A percentile compares a stretch with the other conserved stretches of the same genome.
Evolutionary conservation across 495 filamentous ascomycete species (phyloP).

Genomic region (Corynascus novoguineensis): DNA sequence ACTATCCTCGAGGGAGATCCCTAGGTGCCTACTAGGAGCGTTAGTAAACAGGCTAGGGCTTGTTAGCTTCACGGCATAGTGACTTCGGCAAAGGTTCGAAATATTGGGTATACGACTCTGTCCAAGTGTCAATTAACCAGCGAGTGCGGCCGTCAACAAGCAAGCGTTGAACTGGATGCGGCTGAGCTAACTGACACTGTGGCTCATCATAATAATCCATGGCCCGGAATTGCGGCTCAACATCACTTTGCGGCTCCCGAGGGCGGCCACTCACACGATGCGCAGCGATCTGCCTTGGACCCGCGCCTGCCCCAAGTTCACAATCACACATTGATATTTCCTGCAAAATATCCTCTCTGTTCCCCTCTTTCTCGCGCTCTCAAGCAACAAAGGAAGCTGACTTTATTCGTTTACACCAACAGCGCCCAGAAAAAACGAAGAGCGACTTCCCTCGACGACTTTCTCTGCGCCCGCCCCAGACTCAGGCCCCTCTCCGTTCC

Average conservation of each 20-base stretch:
- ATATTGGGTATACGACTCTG: background rate
- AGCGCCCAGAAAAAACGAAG: background rate
- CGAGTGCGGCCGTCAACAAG: no score
- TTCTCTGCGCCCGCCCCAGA: background rate
- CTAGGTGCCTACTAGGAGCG: background rate
- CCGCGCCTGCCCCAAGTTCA: conserved; percentile 2
- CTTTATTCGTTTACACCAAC: conserved; percentile 5
- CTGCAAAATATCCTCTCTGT: background rate
- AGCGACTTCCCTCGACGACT: background rate
- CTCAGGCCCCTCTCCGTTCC: conserved; percentile 7
- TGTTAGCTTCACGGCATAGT: background rate
- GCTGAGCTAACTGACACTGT: background rate
- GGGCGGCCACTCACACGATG: conserved; percentile 4
- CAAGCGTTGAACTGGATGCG: no score
- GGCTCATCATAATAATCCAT: no score
- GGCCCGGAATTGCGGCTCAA: background rate
- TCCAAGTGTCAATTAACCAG: no score
- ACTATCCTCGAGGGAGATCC: no score
- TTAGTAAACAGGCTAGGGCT: background rate
- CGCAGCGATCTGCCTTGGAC: conserved; percentile 6
- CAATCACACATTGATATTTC: background rate
- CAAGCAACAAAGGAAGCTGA: conserved; percentile 5
- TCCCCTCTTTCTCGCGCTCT: background rate
- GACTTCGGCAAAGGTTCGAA: background rate
- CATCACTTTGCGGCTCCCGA: background rate